Base-by-base conservation (phyloP, 306 rosid genomes). In the Vigna nakashimae region DNA sequence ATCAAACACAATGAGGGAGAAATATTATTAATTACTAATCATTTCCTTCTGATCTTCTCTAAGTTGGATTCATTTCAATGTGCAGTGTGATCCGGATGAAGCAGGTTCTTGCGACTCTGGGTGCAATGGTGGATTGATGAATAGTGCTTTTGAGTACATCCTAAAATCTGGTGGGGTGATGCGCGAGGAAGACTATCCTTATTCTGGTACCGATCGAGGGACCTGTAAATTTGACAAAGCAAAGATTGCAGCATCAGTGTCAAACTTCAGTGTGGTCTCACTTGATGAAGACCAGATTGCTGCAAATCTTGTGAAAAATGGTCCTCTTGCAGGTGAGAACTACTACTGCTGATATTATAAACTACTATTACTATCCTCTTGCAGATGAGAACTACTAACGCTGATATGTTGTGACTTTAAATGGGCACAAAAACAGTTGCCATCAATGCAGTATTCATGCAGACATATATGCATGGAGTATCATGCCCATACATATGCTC, bases 81-180 rank as follows among this genome's bases (percentile, higher is more conserved):
- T 80, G 88, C 90, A 95, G 98, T 96, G 98, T 83, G 97, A 96
- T 82, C 97, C 96, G 40, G 99, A 92, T 38, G 96, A 92, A 66
- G 32, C 80, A 8, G 88, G 90, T 57, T 90, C 98, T 32, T 95
- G 99, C 0, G 99, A 95, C 76, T 78, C 97, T 0, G 98, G 99
- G n/a, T 96, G 99, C 89, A 96, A 80, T 4, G 98, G 99, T 13
- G 99, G 99, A 60, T 87, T 92, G 78, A 96, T 96, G 98, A 96
- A 96, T 48, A 96, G 97, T 75, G 99, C 99, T 76, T 85, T 96
- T 71, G 98, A 96, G 77, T 96, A 96, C 79, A 91, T 94, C 43
- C 87, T 91, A 46, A 92, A 90, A 85, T 84, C 94, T 8, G 99
- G 99, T 70, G 99, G 99, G 42, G 79, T 92, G 8, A 95, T 95